Base-by-base conservation (phyloP, 2,329 filamentous ascomycete species). In the Tympanopsis confertula region DNA sequence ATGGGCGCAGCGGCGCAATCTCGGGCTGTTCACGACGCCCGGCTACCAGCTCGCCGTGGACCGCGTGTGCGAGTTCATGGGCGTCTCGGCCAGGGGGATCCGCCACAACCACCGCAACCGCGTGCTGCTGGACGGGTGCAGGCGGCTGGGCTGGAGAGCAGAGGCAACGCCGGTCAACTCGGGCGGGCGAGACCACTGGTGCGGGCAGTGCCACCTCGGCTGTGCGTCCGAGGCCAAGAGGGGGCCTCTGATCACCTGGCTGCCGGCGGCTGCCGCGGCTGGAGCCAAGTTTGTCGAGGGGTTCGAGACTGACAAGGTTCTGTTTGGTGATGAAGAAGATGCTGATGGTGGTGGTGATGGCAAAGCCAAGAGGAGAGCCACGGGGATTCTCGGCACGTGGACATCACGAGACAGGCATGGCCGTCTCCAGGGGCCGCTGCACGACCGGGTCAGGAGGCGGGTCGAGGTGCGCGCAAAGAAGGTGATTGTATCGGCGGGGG, bases 251-350 rank as follows among this genome's bases (percentile, higher is more conserved):
- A 76, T 84, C 18, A 76, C 75, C 5, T 95, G 78, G 67, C 64
- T 95, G 13, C 84, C 84, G 0, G 85, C 87, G 47, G 87, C 89
- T 2, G 82, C 79, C 1, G 69, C 69, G 38, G 77, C 82, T 1
- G 87, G 87, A 0, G 84, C 87, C 1, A 66, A 71, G 44, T 94
- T 94, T 52, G 72, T 93, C 40, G 86, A 95, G 62, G 87, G 87
- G 0, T 86, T 91, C 49, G 59, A 77, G 15, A 83, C 78, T 1
- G 72, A 84, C 12, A 70, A 71, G 42, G 65, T 95, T 13, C 45
- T 83, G 0, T 94, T 94, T 53, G 73, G 78, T 17, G 63, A 69
- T 13, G 51, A 52, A 3, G 54, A 51, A 10, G 7, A 7, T 7
- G 22, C 7, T n/a, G 22, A n/a, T 7, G 47, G 50, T 3, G 53